Evolutionary conservation across 108 stramenopile species (phyloP).

Genomic region (Poteriospumella lacustris): DNA sequence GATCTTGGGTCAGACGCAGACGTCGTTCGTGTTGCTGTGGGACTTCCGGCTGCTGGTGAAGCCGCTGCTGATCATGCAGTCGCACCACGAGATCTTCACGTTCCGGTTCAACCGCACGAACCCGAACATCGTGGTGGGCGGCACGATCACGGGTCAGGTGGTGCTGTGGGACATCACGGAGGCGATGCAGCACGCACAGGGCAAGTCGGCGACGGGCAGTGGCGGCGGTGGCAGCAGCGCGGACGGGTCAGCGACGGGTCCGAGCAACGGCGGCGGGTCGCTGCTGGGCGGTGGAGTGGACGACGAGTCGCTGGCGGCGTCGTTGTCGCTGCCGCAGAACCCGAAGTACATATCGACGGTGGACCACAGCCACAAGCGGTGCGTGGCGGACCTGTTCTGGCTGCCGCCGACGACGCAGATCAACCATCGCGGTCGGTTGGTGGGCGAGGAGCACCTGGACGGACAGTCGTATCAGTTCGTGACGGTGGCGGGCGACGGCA

Average conservation of each 20-base stretch:
- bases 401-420: slow-evolving; percentile 47
- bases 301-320: background rate
- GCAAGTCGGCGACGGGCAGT: background rate
- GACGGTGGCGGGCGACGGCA: slow-evolving; percentile 58
- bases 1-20: slow-evolving; percentile 37
- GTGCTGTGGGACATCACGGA: slow-evolving; percentile 54
- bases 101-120: slow-evolving; percentile 56
- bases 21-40: slow-evolving; percentile 55
- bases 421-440: slow-evolving; percentile 50
- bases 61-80: slow-evolving; percentile 52
- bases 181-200: slow-evolving; percentile 20
- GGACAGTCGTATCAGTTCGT: slow-evolving; percentile 54
- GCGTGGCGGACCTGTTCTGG: slow-evolving; percentile 54
- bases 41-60: slow-evolving; percentile 59
- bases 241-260: background rate
- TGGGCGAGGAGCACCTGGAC: slow-evolving; percentile 40
- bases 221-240: background rate
- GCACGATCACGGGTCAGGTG: slow-evolving; percentile 53
- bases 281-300: background rate
- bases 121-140: slow-evolving; percentile 51
- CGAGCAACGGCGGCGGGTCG: background rate
- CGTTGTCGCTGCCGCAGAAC: background rate
- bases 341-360: slow-evolving; percentile 43
- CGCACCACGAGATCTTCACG: slow-evolving; percentile 52
- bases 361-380: slow-evolving; percentile 49